phyloP scores from a whole-genome alignment of 371 early-diverging fungal species.

The Mortierella polycephala region DNA sequence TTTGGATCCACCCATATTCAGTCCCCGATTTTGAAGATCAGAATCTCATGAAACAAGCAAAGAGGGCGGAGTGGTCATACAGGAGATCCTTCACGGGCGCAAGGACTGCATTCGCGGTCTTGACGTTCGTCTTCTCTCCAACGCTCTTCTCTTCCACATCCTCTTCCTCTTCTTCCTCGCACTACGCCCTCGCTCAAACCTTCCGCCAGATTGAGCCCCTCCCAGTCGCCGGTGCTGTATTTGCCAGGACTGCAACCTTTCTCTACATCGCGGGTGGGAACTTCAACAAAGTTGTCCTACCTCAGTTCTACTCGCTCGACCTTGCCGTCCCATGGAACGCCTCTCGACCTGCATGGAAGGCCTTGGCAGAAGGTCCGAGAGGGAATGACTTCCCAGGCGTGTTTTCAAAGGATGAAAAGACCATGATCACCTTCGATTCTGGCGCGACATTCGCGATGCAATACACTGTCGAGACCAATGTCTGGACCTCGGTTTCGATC shows the following conservation, averaged over 20 bases:
- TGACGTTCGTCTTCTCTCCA: no score
- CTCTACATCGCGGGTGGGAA: constrained; percentile 28
- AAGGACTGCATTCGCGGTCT: no score
- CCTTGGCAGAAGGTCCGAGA: constrained; percentile 13
- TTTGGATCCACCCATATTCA: no score
- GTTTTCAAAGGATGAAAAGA: constrained; percentile 26
- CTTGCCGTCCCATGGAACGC: constrained; percentile 27
- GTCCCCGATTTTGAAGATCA: no score
- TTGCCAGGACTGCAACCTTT: constrained; percentile 24
- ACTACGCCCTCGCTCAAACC: not conserved
- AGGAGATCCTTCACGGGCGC: no score
- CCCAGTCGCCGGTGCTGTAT: constrained; percentile 13
- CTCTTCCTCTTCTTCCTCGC: no score
- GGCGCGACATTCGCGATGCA: constrained; percentile 19
- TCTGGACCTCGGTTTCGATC: constrained; percentile 8
- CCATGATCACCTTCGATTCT: constrained; percentile 29
- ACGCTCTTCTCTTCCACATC: no score
- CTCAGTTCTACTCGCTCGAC: constrained; percentile 29
- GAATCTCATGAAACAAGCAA: no score
- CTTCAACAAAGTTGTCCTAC: not conserved
- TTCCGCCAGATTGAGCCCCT: no score
- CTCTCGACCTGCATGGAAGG: constrained; percentile 19
- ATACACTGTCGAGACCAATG: constrained; percentile 18
- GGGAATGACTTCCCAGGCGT: constrained; percentile 18
- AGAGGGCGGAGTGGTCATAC: no score